Percentiles rank a stretch among this genome's conserved stretches.
Conservation (phyloP, 352 stramenopile genomes). For the Achlya hypogyna region DNA sequence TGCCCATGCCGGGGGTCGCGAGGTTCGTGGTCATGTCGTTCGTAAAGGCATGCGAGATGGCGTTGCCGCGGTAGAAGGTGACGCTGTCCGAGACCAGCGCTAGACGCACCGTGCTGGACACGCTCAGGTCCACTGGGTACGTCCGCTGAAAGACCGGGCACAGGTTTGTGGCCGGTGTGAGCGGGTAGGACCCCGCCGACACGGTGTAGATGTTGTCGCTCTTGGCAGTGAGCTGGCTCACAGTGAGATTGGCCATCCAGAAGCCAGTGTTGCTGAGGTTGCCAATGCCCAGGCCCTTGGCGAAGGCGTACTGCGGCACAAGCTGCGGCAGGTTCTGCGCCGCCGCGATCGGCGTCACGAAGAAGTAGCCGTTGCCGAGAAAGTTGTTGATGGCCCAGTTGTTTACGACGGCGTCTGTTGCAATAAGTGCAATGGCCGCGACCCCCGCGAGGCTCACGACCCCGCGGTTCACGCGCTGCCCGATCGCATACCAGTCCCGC, state of each 20-base stretch:
- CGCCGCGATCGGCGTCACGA: background rate
- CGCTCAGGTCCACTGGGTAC: background rate
- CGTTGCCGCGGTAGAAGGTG: slow-evolving; percentile 4
- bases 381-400: slow-evolving; percentile 10
- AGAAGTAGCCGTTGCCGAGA: background rate
- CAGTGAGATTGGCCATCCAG: background rate
- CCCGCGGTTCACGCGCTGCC: background rate
- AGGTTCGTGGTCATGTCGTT: background rate
- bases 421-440: background rate
- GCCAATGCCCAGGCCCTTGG: background rate
- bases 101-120: background rate
- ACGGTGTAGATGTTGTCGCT: background rate
- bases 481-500: background rate
- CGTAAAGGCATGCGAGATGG: slow-evolving; percentile 10
- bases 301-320: background rate
- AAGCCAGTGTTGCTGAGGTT: background rate
- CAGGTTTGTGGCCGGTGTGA: background rate
- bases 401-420: background rate
- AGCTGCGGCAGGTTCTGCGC: background rate
- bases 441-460: background rate
- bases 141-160: background rate
- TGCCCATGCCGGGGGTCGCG: background rate
- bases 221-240: background rate
- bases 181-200: background rate
- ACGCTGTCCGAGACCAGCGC: background rate